Evolutionary conservation across 208 protist species (phyloP), one percentile per base, ranked within the genome.

Genomic region (Acanthamoeba healyi): DNA sequence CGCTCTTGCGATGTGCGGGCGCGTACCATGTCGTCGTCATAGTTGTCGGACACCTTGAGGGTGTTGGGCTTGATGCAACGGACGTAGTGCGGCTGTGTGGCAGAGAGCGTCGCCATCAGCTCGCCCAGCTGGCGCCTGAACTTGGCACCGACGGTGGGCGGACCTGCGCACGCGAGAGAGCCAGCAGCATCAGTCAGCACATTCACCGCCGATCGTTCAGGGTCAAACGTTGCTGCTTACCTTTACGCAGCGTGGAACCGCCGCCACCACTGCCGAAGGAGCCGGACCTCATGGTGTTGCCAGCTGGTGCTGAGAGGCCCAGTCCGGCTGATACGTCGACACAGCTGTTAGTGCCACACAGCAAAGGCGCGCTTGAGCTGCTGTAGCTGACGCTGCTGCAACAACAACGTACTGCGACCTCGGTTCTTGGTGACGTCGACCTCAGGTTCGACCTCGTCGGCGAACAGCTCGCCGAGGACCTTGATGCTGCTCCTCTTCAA

Each of bases 41-140:
- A 94, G 32, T 54, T 65, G 32, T 82, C 46, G n/a, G 22, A n/a
- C 32, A 46, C 46, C 34, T 94, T 94, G 38, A 82, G 89, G 1
- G 56, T 63, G 90, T 97, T 97, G 19, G 96, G 96, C 63, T 96
- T 95, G 82, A 97, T 97, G 84, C 96, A 97, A 70, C 96, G 81
- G 1, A 97, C 93, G 44, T 97, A 97, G 44, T 98, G 96, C 24
- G 97, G 96, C 61, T 38, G 34, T 2, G 96, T 97, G 44, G 51
- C 70, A 38, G 94, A 51, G 5, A 98, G 95, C 1, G 93, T 97
- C 1, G 38, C 94, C 96, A 98, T 97, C 9, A 98, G 87, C 32
- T 44, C 46, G 49, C 82, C 94, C 32, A 98, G 94, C 82, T 96
- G 95, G 22, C 95, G 93, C 79, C 95, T 54, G 61, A 94, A 94